phyloP scores from a whole-genome alignment of 129 eudicot species.

The Flaveria brownii region DNA sequence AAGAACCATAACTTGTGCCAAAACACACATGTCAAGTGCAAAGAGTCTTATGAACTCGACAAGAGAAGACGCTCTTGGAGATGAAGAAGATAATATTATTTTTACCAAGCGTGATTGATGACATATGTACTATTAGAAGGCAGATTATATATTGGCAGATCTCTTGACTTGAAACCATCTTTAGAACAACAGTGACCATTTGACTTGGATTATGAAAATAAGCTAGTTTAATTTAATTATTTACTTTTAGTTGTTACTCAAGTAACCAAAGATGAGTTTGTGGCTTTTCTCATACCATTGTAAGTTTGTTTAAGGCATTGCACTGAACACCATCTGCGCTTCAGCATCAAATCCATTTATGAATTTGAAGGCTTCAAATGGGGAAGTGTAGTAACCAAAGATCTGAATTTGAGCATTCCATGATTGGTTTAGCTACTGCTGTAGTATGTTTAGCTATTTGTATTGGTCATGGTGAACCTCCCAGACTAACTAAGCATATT shows the following conservation, averaged over 20 bases:
- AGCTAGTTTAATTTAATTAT: neutral
- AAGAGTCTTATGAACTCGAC: slow-evolving; percentile 25
- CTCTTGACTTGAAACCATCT: slow-evolving; percentile 12
- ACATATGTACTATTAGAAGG: slow-evolving; percentile 13
- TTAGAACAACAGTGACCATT: neutral
- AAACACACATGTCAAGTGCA: slow-evolving; percentile 55
- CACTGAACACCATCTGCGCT: too few relatives aligned
- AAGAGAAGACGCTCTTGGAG: slow-evolving; percentile 38
- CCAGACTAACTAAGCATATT: slow-evolving; percentile 67
- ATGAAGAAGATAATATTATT: slow-evolving; percentile 11
- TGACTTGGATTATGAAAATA: neutral
- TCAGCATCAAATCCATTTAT: too few relatives aligned
- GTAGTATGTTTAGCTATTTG: slow-evolving; percentile 12
- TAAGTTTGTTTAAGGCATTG: neutral
- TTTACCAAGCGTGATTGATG: neutral
- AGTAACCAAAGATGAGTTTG: neutral
- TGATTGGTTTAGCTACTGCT: too few relatives aligned
- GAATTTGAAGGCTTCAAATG: too few relatives aligned
- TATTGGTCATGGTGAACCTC: slow-evolving; percentile 57
- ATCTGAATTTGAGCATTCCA: neutral
- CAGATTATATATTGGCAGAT: slow-evolving; percentile 23
- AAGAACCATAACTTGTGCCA: slow-evolving; percentile 39
- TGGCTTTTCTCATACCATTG: neutral
- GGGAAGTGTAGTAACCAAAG: too few relatives aligned
- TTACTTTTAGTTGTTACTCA: neutral